These are phyloP conservation scores for Capronia epimyces DNA, from an alignment of 2,329 filamentous ascomycete genomes.

Conservation along the genomic window DNA sequence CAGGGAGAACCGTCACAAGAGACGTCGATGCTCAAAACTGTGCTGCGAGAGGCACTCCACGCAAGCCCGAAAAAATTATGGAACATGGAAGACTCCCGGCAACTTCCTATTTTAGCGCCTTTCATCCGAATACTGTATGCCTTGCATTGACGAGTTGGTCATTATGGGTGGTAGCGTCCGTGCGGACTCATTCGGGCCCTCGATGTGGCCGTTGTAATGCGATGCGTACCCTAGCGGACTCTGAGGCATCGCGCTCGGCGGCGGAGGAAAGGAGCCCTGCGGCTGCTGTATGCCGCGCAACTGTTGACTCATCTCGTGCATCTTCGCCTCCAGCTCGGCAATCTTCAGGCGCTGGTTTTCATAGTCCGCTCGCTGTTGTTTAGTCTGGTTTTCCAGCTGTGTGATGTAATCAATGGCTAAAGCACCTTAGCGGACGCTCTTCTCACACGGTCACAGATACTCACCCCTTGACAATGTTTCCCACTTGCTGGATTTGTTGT, in stretches of 20 bases:
- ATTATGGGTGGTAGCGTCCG: conserved; percentile 45
- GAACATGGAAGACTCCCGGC: conserved; percentile 13
- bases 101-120: conserved; percentile 35
- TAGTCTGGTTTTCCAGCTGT: conserved; percentile 40
- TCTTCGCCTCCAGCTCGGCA: conserved; percentile 30
- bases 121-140: conserved; percentile 48
- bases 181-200: conserved; percentile 35
- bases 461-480: conserved; percentile 46
- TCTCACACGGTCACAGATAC: not conserved
- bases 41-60: conserved; percentile 1
- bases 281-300: conserved; percentile 27
- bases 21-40: not conserved
- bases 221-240: conserved; percentile 23
- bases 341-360: conserved; percentile 32
- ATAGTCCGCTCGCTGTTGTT: conserved; percentile 36
- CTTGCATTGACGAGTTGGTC: conserved; percentile 45
- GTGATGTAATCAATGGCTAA: conserved; percentile 47
- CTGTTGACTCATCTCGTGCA: conserved; percentile 36
- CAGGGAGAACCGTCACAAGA: not conserved
- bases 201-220: conserved; percentile 23
- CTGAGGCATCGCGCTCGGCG: conserved; percentile 24
- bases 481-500: conserved; percentile 51
- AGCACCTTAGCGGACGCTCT: conserved; percentile 2
- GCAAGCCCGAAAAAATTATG: conserved; percentile 7
- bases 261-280: conserved; percentile 27